These are phyloP conservation scores for Carex kokanica DNA, from an alignment of 176 grass and related monocot species.

Conservation along the genomic window DNA sequence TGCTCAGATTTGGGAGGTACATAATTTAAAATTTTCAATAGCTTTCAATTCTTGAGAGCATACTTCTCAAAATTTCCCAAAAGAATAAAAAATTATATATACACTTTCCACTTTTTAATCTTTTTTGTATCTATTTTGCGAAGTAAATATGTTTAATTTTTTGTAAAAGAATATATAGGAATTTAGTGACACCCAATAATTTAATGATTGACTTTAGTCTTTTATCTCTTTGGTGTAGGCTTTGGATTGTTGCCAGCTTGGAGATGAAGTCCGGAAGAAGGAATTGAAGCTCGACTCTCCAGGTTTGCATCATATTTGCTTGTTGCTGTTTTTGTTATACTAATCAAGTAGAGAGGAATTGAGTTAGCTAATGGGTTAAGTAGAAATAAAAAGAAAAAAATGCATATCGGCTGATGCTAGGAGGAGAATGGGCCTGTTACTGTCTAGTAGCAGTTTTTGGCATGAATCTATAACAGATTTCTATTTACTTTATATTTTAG, in stretches of 20 bases:
- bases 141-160: constrained; percentile 1
- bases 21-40: background rate
- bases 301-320: constrained; percentile 29
- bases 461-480: too few species aligned
- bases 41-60: background rate
- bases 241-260: constrained; percentile 61
- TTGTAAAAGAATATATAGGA: background rate
- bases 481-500: too few species aligned
- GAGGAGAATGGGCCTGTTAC: too few species aligned
- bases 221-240: constrained; percentile 33
- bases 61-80: background rate
- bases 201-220: background rate
- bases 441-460: too few species aligned
- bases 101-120: background rate
- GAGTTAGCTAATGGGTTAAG: too few species aligned
- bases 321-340: background rate
- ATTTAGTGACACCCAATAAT: background rate
- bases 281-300: constrained; percentile 55
- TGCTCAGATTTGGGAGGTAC: constrained; percentile 81
- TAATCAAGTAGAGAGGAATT: background rate
- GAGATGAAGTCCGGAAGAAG: constrained; percentile 55
- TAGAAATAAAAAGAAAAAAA: too few species aligned
- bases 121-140: background rate
- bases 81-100: background rate
- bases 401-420: too few species aligned